Percentiles rank a stretch among this genome's conserved stretches.
phyloP scores from a whole-genome alignment of 768 basidiomycete species.

The Termitomyces sp. region DNA sequence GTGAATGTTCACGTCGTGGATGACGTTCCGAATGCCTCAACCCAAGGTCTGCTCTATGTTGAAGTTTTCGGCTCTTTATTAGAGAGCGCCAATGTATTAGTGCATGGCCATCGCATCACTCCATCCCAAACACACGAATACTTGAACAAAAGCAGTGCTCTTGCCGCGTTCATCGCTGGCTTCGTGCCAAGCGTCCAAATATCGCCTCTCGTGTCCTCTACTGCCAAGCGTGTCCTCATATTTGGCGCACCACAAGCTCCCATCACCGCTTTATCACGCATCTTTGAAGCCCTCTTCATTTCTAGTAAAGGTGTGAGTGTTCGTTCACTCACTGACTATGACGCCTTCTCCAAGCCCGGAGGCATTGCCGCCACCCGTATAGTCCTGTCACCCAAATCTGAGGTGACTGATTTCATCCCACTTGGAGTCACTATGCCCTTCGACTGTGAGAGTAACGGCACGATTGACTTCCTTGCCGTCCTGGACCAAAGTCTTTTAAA shows the following conservation, averaged over 20 bases:
- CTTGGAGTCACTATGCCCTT: slow-evolving; percentile 55
- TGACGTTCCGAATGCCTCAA: slow-evolving; percentile 59
- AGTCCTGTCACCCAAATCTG: slow-evolving; percentile 48
- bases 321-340: slow-evolving; percentile 63
- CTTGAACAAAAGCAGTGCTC: slow-evolving; percentile 34
- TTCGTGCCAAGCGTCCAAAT: slow-evolving; percentile 23
- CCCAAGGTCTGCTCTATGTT: slow-evolving; percentile 62
- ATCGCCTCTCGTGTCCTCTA: slow-evolving; percentile 41
- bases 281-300: slow-evolving; percentile 56
- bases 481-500: slow-evolving; percentile 76
- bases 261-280: slow-evolving; percentile 46
- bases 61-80: slow-evolving; percentile 64
- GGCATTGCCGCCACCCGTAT: slow-evolving; percentile 67
- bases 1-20: slow-evolving; percentile 67
- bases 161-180: slow-evolving; percentile 34
- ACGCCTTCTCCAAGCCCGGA: slow-evolving; percentile 68
- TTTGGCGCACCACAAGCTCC: slow-evolving; percentile 56
- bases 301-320: slow-evolving; percentile 44
- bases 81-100: slow-evolving; percentile 26
- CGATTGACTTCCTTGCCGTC: slow-evolving; percentile 67
- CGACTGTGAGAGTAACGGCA: slow-evolving; percentile 34
- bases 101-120: slow-evolving; percentile 54
- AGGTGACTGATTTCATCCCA: slow-evolving; percentile 36
- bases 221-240: slow-evolving; percentile 57
- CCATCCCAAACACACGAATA: slow-evolving; percentile 52